phyloP scores from a whole-genome alignment of 768 basidiomycete species.

The Hypsizygus marmoreus region DNA sequence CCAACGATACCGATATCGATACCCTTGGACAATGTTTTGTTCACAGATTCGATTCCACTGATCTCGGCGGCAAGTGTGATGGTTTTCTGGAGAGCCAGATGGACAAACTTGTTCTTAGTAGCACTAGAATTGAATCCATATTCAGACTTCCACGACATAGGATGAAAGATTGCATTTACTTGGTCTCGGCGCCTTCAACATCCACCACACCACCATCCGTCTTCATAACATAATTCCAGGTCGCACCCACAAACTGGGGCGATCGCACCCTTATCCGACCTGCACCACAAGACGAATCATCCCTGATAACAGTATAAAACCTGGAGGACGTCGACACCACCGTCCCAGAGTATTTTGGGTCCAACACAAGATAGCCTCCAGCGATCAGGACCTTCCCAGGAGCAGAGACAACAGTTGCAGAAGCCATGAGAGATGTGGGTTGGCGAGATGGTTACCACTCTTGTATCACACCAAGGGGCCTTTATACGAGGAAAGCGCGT shows the following conservation, averaged over 20 bases:
- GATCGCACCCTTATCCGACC: constrained; percentile 74
- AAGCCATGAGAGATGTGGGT: constrained; percentile 43
- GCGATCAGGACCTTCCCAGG: constrained; percentile 95
- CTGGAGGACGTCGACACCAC: constrained; percentile 92
- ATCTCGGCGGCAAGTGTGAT: constrained; percentile 68
- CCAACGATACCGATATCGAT: constrained; percentile 84
- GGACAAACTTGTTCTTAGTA: constrained; percentile 88
- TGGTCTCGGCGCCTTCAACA: constrained; percentile 36
- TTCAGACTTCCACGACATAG: constrained; percentile 6
- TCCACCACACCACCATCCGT: constrained; percentile 34
- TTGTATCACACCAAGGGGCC: constrained; percentile 1
- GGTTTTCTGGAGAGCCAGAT: constrained; percentile 82
- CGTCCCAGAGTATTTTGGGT: constrained; percentile 80
- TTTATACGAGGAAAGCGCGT: too few species aligned
- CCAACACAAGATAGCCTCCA: constrained; percentile 96
- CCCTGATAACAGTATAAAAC: constrained; percentile 81
- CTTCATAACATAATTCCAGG: constrained; percentile 70
- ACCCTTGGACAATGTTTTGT: constrained; percentile 47
- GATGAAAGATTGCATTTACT: constrained; percentile 34
- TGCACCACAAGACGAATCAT: constrained; percentile 28
- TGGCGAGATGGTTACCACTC: background rate
- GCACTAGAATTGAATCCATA: constrained; percentile 28
- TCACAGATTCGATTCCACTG: constrained; percentile 44
- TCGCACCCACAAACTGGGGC: constrained; percentile 85
- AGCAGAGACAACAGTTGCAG: constrained; percentile 77